Evolutionary conservation across 208 protist species (phyloP).

Genomic region (Leishmania gerbilli): DNA sequence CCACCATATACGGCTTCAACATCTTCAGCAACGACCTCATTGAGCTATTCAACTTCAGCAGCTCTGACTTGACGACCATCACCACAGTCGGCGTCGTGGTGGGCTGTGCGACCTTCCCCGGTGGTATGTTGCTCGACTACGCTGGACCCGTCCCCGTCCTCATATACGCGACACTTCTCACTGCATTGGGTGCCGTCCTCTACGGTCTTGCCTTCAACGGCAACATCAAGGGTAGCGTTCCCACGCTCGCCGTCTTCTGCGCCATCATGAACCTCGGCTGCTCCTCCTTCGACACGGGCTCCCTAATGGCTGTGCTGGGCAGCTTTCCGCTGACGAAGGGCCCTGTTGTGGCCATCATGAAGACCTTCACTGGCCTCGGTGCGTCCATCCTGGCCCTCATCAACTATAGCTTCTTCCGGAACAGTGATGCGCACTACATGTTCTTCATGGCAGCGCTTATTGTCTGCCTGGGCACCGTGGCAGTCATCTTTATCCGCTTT

Average conservation of each 20-base stretch:
- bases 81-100: conserved; percentile 47
- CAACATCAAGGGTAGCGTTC: conserved; percentile 31
- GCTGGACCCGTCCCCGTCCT: conserved; percentile 40
- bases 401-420: conserved; percentile 53
- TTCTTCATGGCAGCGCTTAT: conserved; percentile 49
- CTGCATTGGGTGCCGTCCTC: conserved; percentile 37
- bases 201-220: conserved; percentile 61
- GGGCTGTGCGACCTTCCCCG: conserved; percentile 45
- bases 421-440: conserved; percentile 51
- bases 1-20: conserved; percentile 62
- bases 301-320: conserved; percentile 66
- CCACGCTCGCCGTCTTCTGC: conserved; percentile 51
- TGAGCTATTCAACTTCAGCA: conserved; percentile 39
- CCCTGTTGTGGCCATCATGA: conserved; percentile 52
- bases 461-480: conserved; percentile 31
- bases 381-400: conserved; percentile 46
- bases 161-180: conserved; percentile 16
- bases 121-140: conserved; percentile 66
- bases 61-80: conserved; percentile 49
- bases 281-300: conserved; percentile 51
- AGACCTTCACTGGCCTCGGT: conserved; percentile 58
- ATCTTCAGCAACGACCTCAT: conserved; percentile 51
- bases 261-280: conserved; percentile 65
- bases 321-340: conserved; percentile 61
- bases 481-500: conserved; percentile 42